phyloP scores from a whole-genome alignment of 345 rosid genomes.

The Pistacia integerrima region DNA sequence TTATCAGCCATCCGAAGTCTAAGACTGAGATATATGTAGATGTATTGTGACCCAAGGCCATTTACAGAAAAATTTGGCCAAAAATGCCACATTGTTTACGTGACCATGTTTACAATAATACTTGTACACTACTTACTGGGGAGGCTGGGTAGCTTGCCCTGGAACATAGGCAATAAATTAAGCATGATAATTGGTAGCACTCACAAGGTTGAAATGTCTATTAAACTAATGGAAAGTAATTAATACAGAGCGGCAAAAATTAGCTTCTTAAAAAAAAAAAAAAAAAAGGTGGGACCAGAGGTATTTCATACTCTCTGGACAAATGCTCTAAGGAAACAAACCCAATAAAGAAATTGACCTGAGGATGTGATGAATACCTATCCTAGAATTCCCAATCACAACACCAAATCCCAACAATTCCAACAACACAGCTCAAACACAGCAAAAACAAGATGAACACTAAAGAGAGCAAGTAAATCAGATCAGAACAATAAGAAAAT shows the following conservation, averaged over 20 bases:
- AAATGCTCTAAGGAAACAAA: neutral
- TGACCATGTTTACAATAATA: neutral
- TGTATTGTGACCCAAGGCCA: neutral
- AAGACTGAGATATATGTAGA: neutral
- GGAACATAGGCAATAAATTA: neutral
- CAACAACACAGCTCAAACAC: too few relatives aligned
- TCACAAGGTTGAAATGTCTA: too few relatives aligned
- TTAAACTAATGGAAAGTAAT: too few relatives aligned
- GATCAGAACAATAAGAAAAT: too few relatives aligned
- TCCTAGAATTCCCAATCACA: too few relatives aligned
- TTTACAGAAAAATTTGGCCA: neutral
- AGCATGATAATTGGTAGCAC: neutral
- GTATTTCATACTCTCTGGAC: neutral
- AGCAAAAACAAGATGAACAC: too few relatives aligned
- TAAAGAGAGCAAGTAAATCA: too few relatives aligned
- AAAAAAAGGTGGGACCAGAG: neutral
- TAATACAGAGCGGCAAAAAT: too few relatives aligned
- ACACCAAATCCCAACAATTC: too few relatives aligned
- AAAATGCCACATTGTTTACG: neutral
- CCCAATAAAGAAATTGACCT: neutral
- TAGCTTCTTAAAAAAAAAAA: neutral
- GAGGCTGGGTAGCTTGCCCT: neutral
- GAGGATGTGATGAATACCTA: neutral
- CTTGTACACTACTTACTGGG: neutral
- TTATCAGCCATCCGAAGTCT: neutral